These are phyloP conservation scores for Solanum clarkiae DNA, from an alignment of 257 asterid species.

Conservation along the genomic window DNA sequence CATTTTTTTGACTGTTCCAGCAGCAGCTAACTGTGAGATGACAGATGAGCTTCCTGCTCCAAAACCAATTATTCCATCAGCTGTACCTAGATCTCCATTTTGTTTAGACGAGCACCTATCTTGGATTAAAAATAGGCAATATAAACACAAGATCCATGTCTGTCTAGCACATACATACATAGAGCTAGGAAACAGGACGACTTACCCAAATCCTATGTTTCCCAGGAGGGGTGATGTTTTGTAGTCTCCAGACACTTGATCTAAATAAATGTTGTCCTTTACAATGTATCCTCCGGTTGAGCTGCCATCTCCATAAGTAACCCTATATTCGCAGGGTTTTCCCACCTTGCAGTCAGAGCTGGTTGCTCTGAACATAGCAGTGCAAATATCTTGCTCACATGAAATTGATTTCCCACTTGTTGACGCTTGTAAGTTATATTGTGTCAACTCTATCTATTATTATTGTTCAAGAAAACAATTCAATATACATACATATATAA, in stretches of 20 bases:
- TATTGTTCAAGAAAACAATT: neutral
- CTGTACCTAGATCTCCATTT: conserved; percentile 35
- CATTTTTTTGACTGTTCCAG: conserved; percentile 32
- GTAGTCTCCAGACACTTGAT: conserved; percentile 31
- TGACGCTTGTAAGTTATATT: conserved; percentile 38
- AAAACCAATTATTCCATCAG: conserved; percentile 58
- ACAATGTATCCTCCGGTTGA: conserved; percentile 43
- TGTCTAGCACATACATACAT: neutral
- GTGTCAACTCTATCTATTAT: conserved; percentile 28
- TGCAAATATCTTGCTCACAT: conserved; percentile 47
- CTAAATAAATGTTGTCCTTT: conserved; percentile 27
- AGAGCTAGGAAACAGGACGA: neutral
- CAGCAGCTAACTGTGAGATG: conserved; percentile 46
- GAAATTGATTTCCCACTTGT: conserved; percentile 32
- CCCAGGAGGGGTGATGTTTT: conserved; percentile 28
- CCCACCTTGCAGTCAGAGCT: conserved; percentile 32
- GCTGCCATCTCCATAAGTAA: conserved; percentile 58
- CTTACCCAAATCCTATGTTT: conserved; percentile 44
- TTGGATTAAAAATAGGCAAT: conserved; percentile 12
- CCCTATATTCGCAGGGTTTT: conserved; percentile 25
- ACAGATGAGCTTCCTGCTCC: conserved; percentile 53
- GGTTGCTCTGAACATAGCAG: conserved; percentile 8
- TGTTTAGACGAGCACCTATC: conserved; percentile 57
- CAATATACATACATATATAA: neutral
- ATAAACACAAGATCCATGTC: neutral